These are phyloP conservation scores for Claviceps monticola DNA, from an alignment of 2,329 filamentous ascomycete species.

Conservation along the genomic window DNA sequence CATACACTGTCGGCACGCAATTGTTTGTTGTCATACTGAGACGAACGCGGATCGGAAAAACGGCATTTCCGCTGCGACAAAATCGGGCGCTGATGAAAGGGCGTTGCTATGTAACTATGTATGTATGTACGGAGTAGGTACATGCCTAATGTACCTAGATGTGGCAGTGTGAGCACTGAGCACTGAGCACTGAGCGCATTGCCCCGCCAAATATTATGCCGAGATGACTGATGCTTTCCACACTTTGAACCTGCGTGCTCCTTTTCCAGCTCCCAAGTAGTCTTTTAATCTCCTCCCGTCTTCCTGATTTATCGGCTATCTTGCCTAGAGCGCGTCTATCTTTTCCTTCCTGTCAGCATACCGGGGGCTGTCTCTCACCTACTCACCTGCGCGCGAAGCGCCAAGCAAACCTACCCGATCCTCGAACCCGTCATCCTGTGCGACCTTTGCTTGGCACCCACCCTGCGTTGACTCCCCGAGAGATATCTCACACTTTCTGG, in stretches of 20 bases:
- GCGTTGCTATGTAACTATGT: too few species aligned
- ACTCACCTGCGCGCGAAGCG: not conserved
- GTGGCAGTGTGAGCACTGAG: not conserved
- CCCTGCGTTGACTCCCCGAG: not conserved
- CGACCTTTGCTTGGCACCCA: not conserved
- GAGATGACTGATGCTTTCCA: slow-evolving; percentile 6
- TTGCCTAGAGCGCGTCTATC: not conserved
- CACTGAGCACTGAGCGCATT: slow-evolving; percentile 12
- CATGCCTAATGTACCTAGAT: too few species aligned
- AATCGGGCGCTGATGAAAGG: too few species aligned
- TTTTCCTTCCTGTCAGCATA: not conserved
- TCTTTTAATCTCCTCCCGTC: not conserved
- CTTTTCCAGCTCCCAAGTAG: not conserved
- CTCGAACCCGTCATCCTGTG: not conserved
- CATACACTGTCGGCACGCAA: too few species aligned
- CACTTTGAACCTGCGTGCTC: slow-evolving; percentile 10
- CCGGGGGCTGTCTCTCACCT: not conserved
- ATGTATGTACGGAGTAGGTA: too few species aligned
- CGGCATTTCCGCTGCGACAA: too few species aligned
- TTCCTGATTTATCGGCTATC: not conserved
- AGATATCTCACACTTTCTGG: not conserved
- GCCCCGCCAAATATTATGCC: slow-evolving; percentile 18
- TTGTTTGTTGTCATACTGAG: too few species aligned
- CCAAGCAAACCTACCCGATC: not conserved
- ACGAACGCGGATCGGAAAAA: too few species aligned